Conservation (phyloP, 2,329 filamentous ascomycete species). For the Cercospora sp. region DNA sequence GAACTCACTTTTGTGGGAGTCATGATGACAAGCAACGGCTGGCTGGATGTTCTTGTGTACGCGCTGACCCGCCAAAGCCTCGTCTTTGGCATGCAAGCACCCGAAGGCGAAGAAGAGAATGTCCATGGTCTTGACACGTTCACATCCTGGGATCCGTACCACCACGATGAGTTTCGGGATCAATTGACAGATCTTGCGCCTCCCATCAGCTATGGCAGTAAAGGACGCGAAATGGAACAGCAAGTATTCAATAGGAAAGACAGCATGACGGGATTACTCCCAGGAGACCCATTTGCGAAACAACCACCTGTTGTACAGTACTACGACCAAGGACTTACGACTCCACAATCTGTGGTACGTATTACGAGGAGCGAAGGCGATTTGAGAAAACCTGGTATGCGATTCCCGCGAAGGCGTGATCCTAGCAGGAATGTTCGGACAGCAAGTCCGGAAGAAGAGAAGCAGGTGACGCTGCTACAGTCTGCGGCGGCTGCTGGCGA, state of each 20-base stretch:
- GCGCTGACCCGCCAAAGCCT: slow-evolving; percentile 50
- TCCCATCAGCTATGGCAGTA: background rate
- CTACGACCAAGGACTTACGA: background rate
- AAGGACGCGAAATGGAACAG: background rate
- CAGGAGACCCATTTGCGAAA: background rate
- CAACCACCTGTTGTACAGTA: background rate
- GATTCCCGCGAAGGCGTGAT: slow-evolving; percentile 2
- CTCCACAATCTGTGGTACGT: background rate
- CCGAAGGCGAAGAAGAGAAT: slow-evolving; percentile 9
- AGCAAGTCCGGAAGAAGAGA: background rate
- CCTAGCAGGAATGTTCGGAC: background rate
- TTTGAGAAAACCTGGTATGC: background rate
- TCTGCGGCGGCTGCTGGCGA: background rate
- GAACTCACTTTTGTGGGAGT: slow-evolving; percentile 54
- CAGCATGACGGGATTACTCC: background rate
- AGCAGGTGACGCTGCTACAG: background rate
- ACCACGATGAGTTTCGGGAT: background rate
- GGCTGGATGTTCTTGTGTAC: slow-evolving; percentile 59
- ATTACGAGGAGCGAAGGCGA: slow-evolving; percentile 3
- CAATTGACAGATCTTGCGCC: background rate
- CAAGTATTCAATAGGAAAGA: background rate
- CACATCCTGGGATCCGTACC: slow-evolving; percentile 9
- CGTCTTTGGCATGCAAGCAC: slow-evolving; percentile 20
- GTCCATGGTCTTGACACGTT: slow-evolving; percentile 24
- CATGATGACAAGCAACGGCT: slow-evolving; percentile 58